Evolutionary conservation across 768 basidiomycete genomes (phyloP).

Genomic region (Suillus fuscotomentosus): DNA sequence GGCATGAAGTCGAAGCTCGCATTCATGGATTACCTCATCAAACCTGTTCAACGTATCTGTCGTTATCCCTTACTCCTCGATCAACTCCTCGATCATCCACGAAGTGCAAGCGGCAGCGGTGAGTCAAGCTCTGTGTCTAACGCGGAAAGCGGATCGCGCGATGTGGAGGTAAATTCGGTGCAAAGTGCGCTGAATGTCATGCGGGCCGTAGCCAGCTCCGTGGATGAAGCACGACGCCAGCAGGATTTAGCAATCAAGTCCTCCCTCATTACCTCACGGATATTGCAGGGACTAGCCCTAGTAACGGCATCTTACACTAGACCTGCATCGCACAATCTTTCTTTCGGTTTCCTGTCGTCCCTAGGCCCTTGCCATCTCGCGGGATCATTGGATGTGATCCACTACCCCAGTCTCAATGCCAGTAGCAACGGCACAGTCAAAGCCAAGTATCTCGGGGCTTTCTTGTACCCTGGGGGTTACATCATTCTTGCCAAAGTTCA

Average conservation of each 20-base stretch:
- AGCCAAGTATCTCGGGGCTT: constrained; percentile 87
- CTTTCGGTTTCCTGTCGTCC: constrained; percentile 62
- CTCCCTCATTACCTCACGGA: constrained; percentile 64
- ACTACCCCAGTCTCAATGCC: constrained; percentile 50
- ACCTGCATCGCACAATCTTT: constrained; percentile 37
- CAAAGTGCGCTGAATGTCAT: constrained; percentile 63
- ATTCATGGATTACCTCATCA: constrained; percentile 90
- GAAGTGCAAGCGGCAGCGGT: constrained; percentile 1
- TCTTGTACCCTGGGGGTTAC: constrained; percentile 86
- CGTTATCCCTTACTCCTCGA: constrained; percentile 90
- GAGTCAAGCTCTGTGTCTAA: constrained; percentile 1
- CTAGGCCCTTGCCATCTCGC: constrained; percentile 79
- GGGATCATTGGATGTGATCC: constrained; percentile 87
- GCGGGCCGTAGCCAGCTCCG: constrained; percentile 71
- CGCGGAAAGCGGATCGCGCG: not conserved
- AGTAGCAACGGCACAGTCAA: constrained; percentile 51
- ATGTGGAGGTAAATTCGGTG: constrained; percentile 15
- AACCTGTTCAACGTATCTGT: constrained; percentile 95
- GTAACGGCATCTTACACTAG: constrained; percentile 26
- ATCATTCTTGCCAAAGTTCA: constrained; percentile 83
- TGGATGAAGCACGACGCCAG: constrained; percentile 75
- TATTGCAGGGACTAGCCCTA: constrained; percentile 39
- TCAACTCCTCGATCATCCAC: constrained; percentile 44
- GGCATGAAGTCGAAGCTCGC: constrained; percentile 44
- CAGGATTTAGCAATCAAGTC: constrained; percentile 68